Conservation (phyloP, 257 asterid species). For the Paraleonurus japonicus region DNA sequence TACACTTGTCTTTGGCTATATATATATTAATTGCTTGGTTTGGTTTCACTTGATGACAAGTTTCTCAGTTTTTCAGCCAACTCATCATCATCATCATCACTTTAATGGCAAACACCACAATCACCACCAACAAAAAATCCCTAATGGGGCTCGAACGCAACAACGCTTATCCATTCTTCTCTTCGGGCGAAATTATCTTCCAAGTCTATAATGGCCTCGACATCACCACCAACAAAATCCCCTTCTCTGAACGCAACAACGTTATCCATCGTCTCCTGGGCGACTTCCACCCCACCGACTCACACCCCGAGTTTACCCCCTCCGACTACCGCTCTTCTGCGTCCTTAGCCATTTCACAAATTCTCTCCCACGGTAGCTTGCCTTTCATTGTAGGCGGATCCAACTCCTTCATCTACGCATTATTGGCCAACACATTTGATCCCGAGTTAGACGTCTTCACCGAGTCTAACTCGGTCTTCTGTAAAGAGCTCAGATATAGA, state of each 20-base stretch:
- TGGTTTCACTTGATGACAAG: too few relatives aligned
- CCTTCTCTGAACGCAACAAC: conserved; percentile 39
- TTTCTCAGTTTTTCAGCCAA: too few relatives aligned
- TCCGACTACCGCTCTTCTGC: conserved; percentile 48
- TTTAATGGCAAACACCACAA: too few relatives aligned
- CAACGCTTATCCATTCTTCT: too few relatives aligned
- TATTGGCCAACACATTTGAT: conserved; percentile 41
- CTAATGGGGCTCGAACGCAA: too few relatives aligned
- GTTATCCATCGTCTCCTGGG: conserved; percentile 75
- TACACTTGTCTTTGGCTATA: too few relatives aligned
- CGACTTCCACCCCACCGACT: conserved; percentile 51
- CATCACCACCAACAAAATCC: conserved; percentile 72
- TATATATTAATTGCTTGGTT: too few relatives aligned
- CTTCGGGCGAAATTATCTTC: too few relatives aligned
- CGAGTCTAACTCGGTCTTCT: conserved; percentile 31
- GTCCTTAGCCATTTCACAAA: conserved; percentile 40
- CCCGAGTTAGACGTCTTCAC: conserved; percentile 50
- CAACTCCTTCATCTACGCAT: conserved; percentile 67
- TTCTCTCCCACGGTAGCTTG: conserved; percentile 30
- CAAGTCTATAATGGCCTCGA: conserved; percentile 60
- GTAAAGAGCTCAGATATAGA: conserved; percentile 46
- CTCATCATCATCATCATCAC: too few relatives aligned
- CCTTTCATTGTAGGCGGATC: conserved; percentile 87
- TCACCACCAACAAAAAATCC: too few relatives aligned
- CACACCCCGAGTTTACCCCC: conserved; percentile 55